These are phyloP conservation scores for Exserohilum rostratum DNA, from an alignment of 2,329 filamentous ascomycete species.

Conservation along the genomic window DNA sequence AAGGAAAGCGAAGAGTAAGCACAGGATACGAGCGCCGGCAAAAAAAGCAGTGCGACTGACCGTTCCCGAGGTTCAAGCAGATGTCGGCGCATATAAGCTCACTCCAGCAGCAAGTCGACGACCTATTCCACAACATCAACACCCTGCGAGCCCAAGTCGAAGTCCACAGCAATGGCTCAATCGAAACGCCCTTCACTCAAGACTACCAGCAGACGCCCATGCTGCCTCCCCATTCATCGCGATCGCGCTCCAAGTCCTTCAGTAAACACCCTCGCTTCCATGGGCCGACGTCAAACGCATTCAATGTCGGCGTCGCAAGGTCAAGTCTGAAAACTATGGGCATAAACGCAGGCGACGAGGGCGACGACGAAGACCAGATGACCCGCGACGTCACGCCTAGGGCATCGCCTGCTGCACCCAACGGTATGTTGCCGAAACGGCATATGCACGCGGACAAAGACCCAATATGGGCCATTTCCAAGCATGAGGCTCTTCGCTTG, in stretches of 20 bases:
- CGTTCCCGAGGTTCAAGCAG: slow-evolving; percentile 66
- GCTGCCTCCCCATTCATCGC: slow-evolving; percentile 44
- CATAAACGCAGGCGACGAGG: slow-evolving; percentile 69
- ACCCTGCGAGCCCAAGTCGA: slow-evolving; percentile 63
- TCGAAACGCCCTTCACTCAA: slow-evolving; percentile 38
- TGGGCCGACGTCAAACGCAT: slow-evolving; percentile 83
- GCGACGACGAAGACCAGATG: slow-evolving; percentile 63
- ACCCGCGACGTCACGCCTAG: slow-evolving; percentile 61
- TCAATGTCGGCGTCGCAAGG: slow-evolving; percentile 85
- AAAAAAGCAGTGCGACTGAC: slow-evolving; percentile 13
- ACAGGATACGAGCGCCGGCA: neutral
- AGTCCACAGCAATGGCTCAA: slow-evolving; percentile 36
- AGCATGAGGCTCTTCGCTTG: slow-evolving; percentile 79
- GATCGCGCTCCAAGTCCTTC: slow-evolving; percentile 43
- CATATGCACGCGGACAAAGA: slow-evolving; percentile 63
- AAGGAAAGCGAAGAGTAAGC: slow-evolving; percentile 75
- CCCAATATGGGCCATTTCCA: slow-evolving; percentile 78
- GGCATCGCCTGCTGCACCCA: slow-evolving; percentile 49
- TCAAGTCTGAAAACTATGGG: slow-evolving; percentile 89
- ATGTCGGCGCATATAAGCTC: slow-evolving; percentile 76
- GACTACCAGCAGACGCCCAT: slow-evolving; percentile 45
- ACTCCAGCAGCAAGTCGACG: slow-evolving; percentile 84
- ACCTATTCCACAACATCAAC: slow-evolving; percentile 74
- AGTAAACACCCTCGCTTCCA: slow-evolving; percentile 70
- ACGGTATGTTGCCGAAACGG: slow-evolving; percentile 19